Evolutionary conservation across 192 early-diverging fungal species (phyloP), one percentile per base, ranked within the genome.

Genomic region (Backusella liffmaniae): DNA sequence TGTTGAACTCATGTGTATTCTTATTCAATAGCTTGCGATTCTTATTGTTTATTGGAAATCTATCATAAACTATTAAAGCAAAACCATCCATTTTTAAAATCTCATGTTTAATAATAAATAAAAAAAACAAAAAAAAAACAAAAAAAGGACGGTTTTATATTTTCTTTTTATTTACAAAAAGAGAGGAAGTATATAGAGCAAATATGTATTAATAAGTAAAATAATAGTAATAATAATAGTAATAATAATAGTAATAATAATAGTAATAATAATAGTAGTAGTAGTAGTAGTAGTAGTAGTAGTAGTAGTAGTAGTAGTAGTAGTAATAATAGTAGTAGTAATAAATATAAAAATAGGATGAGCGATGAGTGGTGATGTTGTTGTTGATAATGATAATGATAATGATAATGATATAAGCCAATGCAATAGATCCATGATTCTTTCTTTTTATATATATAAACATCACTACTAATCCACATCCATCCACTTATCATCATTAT

Each of bases 31-130:
- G 80, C 80, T 44, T 73, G 76, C 10, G 80, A 82, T 68, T 73
- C 80, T 16, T 82, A 82, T 41, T 74, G 73, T 72, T 73, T 82
- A n/a, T 46, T 82, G 21, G 80, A 82, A 66, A 34, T 75, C 16
- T 82, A 75, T 66, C 49, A 66, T 23, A 46, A 36, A n/a, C 70
- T 82, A 23, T 42, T 51, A 34, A 67, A 71, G 41, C 53, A 71
- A n/a, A 56, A 76, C 32, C 79, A 80, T 71, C 79, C 79, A 21
- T 77, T 77, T 72, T 62, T 62, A 62, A 62, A 62, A 62, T 13
- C 23, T 62, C 56, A 62, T 62, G 53, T 56, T 56, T 56, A 56
- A 56, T 62, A 62, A 62, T 9, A 56, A 26, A 59, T 29, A 68
- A 23, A n/a, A 13, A 71, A 70, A 26, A 71, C 3, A 71, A 21